Percentiles rank a stretch among this genome's conserved stretches.
Evolutionary conservation across 1,284 basidiomycete species (phyloP).

Genomic region (Ustilago crameri): DNA sequence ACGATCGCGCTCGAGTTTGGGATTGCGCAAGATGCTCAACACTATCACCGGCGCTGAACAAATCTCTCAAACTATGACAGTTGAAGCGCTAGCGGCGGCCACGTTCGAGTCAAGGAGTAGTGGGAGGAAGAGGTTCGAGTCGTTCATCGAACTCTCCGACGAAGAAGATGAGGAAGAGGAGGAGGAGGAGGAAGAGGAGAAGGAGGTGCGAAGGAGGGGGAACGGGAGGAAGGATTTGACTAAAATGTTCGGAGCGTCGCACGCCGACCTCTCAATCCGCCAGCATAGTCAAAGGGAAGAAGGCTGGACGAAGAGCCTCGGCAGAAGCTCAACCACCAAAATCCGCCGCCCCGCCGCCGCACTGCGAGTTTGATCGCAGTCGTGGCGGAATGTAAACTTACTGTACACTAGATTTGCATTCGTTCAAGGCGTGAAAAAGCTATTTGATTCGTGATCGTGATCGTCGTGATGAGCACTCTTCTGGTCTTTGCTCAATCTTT

Average conservation of each 20-base stretch:
- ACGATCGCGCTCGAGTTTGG: constrained; percentile 20
- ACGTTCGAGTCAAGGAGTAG: constrained; percentile 19
- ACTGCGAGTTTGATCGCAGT: too few relatives aligned
- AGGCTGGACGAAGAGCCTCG: not conserved
- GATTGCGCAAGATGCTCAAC: constrained; percentile 26
- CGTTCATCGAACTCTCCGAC: constrained; percentile 29
- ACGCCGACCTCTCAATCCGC: constrained; percentile 18
- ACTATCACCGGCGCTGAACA: constrained; percentile 11
- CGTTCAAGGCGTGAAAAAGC: too few relatives aligned
- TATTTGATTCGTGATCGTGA: too few relatives aligned
- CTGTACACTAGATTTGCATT: too few relatives aligned
- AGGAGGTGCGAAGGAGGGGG: too few relatives aligned
- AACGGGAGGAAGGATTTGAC: constrained; percentile 33
- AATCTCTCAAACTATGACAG: too few relatives aligned
- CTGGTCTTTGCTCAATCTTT: too few relatives aligned
- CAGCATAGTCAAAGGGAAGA: not conserved
- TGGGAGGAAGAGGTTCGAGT: constrained; percentile 3
- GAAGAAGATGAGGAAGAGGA: not conserved
- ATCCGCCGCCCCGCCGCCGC: too few relatives aligned
- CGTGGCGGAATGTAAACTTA: too few relatives aligned
- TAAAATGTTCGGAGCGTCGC: constrained; percentile 34
- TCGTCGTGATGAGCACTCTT: too few relatives aligned
- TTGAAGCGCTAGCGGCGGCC: constrained; percentile 19
- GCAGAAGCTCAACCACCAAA: constrained; percentile 18
- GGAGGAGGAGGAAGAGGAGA: not conserved